Evolutionary conservation across 106 monocot species (phyloP).

Genomic region (Apostasia ramifera): DNA sequence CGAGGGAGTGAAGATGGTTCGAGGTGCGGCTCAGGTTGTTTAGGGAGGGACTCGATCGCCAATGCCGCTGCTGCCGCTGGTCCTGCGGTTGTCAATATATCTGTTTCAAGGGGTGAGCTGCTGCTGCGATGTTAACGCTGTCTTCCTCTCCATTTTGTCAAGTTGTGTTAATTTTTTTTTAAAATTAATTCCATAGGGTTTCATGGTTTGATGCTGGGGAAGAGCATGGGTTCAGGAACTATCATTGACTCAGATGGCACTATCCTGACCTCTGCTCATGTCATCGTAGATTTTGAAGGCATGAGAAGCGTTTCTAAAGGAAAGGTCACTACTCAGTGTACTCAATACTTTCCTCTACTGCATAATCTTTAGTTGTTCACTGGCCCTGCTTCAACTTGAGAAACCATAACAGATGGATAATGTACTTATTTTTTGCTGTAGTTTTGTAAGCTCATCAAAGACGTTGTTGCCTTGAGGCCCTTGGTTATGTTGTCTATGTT

Average conservation of each 20-base stretch:
- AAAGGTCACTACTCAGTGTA: constrained; percentile 32
- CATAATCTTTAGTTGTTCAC: neutral
- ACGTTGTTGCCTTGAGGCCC: too few species aligned
- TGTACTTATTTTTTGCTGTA: neutral
- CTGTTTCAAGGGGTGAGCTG: constrained; percentile 36
- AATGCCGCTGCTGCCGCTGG: constrained; percentile 61
- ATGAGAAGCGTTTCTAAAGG: constrained; percentile 29
- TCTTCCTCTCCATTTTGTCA: neutral
- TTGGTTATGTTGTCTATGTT: too few species aligned
- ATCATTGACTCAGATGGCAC: constrained; percentile 94
- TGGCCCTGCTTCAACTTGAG: neutral
- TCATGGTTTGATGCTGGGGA: constrained; percentile 42
- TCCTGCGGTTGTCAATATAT: constrained; percentile 85
- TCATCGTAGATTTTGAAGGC: constrained; percentile 51
- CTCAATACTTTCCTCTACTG: neutral
- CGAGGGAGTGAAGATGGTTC: constrained; percentile 17
- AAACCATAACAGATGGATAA: neutral
- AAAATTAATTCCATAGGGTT: constrained; percentile 19
- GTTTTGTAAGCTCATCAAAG: neutral
- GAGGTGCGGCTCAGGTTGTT: constrained; percentile 36
- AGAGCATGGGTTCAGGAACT: constrained; percentile 83
- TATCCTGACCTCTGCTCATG: constrained; percentile 92
- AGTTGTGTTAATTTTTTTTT: neutral
- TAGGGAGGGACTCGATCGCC: constrained; percentile 57
- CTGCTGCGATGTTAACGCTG: neutral